Conservation (phyloP, 352 stramenopile species). For the Phytopythium helicoides region DNA sequence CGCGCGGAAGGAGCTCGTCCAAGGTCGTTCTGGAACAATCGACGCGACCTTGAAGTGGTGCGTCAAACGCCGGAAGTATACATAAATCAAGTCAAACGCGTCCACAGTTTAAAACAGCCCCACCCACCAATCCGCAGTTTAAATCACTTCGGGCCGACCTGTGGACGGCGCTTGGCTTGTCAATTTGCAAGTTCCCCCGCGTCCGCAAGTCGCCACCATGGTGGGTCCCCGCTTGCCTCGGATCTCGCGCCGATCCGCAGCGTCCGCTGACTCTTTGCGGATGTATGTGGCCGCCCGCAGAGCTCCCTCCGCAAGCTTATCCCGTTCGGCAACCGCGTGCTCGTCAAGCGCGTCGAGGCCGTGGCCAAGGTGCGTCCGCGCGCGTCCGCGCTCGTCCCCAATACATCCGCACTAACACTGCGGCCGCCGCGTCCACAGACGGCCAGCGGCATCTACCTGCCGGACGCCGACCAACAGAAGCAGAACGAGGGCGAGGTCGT, state of each 20-base stretch:
- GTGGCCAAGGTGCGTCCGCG: conserved; percentile 66
- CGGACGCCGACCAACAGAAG: conserved; percentile 91
- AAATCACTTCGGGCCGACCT: conserved; percentile 8
- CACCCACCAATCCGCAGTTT: not conserved
- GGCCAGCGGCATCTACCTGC: conserved; percentile 93
- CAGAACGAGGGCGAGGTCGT: conserved; percentile 94
- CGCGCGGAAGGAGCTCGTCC: too few species aligned
- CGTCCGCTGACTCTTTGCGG: not conserved
- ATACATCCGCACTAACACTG: not conserved
- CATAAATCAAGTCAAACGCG: conserved; percentile 2
- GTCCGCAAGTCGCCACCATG: conserved; percentile 9
- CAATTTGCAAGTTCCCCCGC: conserved; percentile 13
- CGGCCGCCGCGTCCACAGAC: conserved; percentile 76
- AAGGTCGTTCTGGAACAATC: conserved; percentile 38
- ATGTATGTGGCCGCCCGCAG: conserved; percentile 8
- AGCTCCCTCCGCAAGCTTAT: conserved; percentile 86
- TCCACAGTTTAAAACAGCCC: not conserved
- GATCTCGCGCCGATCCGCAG: too few species aligned
- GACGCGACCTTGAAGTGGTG: conserved; percentile 9
- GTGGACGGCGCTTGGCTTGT: conserved; percentile 15
- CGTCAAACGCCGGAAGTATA: not conserved
- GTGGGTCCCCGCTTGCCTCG: conserved; percentile 16
- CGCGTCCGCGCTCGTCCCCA: not conserved
- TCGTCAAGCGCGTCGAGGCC: conserved; percentile 91
- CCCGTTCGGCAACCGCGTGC: conserved; percentile 94